phyloP scores from a whole-genome alignment of 331 rosid species.

The Acacia pycnantha region DNA sequence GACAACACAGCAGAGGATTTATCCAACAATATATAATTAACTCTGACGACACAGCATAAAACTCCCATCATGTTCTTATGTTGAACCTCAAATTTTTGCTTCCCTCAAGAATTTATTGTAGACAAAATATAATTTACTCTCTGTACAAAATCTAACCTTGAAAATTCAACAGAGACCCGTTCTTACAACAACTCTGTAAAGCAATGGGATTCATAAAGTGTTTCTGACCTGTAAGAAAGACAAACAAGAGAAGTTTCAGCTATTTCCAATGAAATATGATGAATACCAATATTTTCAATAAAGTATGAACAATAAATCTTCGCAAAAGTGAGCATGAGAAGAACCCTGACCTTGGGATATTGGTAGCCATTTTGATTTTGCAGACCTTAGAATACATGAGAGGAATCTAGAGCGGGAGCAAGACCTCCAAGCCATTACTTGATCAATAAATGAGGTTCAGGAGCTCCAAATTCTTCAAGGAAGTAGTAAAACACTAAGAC shows the following conservation, averaged over 20 bases:
- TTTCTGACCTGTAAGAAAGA: conserved; percentile 41
- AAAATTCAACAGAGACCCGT: conserved; percentile 34
- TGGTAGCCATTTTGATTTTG: conserved; percentile 32
- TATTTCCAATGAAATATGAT: not conserved
- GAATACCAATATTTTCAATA: conserved; percentile 3
- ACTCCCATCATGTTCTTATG: not conserved
- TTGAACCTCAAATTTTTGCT: not conserved
- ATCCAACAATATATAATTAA: not conserved
- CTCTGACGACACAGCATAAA: not conserved
- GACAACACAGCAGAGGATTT: not conserved
- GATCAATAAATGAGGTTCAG: not conserved
- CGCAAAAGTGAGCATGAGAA: conserved; percentile 12
- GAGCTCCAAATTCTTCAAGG: not conserved
- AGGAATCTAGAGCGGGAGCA: conserved; percentile 36
- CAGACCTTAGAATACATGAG: conserved; percentile 34
- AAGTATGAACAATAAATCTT: not conserved
- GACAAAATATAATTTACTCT: not conserved
- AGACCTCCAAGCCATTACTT: conserved; percentile 46
- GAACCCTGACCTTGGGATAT: conserved; percentile 38
- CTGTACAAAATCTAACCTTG: conserved; percentile 49
- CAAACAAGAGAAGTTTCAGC: conserved; percentile 8
- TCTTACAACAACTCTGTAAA: conserved; percentile 16
- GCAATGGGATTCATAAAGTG: conserved; percentile 14
- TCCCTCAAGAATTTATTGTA: conserved; percentile 21
- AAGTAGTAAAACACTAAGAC: not conserved